These are phyloP conservation scores for Dichotomocladium elegans DNA, from an alignment of 371 early-diverging fungal species.

Conservation along the genomic window DNA sequence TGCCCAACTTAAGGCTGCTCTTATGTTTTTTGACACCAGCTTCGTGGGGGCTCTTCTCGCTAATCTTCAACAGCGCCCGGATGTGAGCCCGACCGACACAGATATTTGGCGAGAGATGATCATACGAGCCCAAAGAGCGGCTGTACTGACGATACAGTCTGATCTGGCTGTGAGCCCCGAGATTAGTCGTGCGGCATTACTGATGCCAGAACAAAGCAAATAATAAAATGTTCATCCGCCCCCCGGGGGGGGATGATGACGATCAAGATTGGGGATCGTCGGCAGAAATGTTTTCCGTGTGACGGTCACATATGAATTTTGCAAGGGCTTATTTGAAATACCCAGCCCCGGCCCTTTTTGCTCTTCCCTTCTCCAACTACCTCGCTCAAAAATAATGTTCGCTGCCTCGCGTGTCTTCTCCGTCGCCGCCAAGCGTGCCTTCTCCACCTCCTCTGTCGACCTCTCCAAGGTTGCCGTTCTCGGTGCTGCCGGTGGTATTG, in stretches of 20 bases:
- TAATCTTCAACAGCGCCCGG: slow-evolving; percentile 18
- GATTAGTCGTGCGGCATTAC: too few species aligned
- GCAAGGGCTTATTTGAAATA: slow-evolving; percentile 4
- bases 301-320: too few species aligned
- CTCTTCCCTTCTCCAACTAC: slow-evolving; percentile 13
- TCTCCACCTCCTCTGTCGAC: slow-evolving; percentile 58
- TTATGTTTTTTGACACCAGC: slow-evolving; percentile 9
- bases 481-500: slow-evolving; percentile 92
- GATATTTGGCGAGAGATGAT: slow-evolving; percentile 17
- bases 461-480: slow-evolving; percentile 79
- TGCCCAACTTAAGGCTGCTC: not conserved
- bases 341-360: slow-evolving; percentile 10
- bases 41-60: slow-evolving; percentile 46
- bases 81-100: not conserved
- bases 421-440: slow-evolving; percentile 66
- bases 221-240: too few species aligned
- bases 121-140: slow-evolving; percentile 26
- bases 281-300: too few species aligned
- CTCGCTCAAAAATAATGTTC: slow-evolving; percentile 35
- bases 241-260: too few species aligned
- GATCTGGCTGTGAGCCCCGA: slow-evolving; percentile 31
- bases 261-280: too few species aligned
- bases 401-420: slow-evolving; percentile 45
- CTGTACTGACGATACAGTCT: slow-evolving; percentile 36
- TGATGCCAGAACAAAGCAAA: too few species aligned